Evolutionary conservation across 1,284 basidiomycete species (phyloP).

Genomic region (Ganoderma boninense): DNA sequence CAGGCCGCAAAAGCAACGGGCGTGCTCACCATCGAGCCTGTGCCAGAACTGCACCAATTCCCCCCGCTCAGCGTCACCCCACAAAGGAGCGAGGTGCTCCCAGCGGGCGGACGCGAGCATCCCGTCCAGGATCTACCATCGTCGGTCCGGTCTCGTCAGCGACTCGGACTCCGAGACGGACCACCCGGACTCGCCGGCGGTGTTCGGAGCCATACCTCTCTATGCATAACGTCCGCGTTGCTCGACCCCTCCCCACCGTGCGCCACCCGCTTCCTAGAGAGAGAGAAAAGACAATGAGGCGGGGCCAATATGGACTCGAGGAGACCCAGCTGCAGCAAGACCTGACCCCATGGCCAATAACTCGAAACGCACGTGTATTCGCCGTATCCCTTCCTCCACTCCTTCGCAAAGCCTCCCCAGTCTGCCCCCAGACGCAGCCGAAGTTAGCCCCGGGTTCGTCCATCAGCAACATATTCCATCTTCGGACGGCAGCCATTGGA

Average conservation of each 20-base stretch:
- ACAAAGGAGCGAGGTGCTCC: conserved; percentile 51
- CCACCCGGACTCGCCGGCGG: not conserved
- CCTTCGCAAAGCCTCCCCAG: conserved; percentile 58
- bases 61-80: conserved; percentile 52
- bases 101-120: conserved; percentile 59
- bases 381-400: conserved; percentile 65
- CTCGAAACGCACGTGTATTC: conserved; percentile 51
- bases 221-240: conserved; percentile 65
- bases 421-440: conserved; percentile 35
- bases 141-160: not conserved
- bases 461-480: not conserved
- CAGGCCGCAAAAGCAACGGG: not conserved
- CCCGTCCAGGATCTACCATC: conserved; percentile 59
- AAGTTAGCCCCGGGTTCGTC: not conserved
- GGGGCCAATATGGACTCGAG: not conserved
- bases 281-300: not conserved
- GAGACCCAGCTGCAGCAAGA: too few relatives aligned
- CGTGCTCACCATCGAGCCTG: conserved; percentile 52
- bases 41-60: conserved; percentile 65
- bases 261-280: conserved; percentile 46
- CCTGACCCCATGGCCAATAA: too few relatives aligned
- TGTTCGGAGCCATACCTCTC: conserved; percentile 49
- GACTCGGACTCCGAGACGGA: not conserved
- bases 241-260: conserved; percentile 53
- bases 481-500: too few relatives aligned